A percentile compares a stretch with the other conserved stretches of the same genome.
Evolutionary conservation across 1,284 basidiomycete genomes (phyloP).

Genomic region (Butyriboletus appendiculatus): DNA sequence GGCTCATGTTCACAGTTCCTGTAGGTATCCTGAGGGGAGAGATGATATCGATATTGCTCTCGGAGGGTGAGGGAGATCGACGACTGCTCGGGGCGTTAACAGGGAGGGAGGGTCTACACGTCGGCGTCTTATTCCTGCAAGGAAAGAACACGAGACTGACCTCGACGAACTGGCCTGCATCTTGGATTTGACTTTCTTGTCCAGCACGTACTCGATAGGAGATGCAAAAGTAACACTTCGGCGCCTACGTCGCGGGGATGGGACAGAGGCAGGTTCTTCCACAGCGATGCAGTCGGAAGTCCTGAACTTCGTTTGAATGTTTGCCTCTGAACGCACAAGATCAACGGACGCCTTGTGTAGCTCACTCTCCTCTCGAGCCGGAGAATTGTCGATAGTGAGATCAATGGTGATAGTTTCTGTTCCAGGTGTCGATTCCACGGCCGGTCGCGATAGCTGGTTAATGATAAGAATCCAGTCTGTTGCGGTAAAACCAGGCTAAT

Average conservation of each 20-base stretch:
- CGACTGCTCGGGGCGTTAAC: background rate
- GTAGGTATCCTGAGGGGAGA: constrained; percentile 20
- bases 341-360: background rate
- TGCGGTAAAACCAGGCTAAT: background rate
- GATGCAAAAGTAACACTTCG: constrained; percentile 35
- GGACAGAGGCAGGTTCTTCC: background rate
- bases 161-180: constrained; percentile 4
- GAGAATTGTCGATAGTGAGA: constrained; percentile 29
- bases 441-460: constrained; percentile 12
- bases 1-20: background rate
- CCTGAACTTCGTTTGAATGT: background rate
- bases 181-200: constrained; percentile 1
- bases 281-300: background rate
- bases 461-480: background rate
- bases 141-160: constrained; percentile 1
- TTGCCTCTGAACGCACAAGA: background rate
- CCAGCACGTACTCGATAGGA: constrained; percentile 21
- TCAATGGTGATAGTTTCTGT: constrained; percentile 23
- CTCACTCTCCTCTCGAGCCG: constrained; percentile 7
- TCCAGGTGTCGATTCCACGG: constrained; percentile 10
- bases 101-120: too few relatives aligned
- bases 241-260: constrained; percentile 11
- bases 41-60: constrained; percentile 11
- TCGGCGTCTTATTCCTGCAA: background rate
- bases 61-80: background rate